A percentile compares a stretch with the other conserved stretches of the same genome.
These are phyloP conservation scores for Ogataea philodendri DNA, from an alignment of 805 yeast genomes.

Conservation along the genomic window DNA sequence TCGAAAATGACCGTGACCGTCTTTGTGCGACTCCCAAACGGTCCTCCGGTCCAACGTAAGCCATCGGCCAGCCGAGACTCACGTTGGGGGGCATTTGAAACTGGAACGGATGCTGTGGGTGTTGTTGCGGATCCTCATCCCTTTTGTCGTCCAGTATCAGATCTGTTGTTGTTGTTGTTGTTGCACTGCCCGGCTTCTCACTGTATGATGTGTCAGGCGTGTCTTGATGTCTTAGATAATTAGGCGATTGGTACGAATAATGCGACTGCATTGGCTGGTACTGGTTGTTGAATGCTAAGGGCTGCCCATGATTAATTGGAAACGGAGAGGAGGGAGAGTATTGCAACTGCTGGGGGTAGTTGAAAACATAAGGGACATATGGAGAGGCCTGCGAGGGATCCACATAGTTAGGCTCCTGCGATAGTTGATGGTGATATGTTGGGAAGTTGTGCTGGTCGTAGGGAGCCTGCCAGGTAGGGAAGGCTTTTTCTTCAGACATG, in stretches of 20 bases:
- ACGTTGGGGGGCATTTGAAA: constrained; percentile 5
- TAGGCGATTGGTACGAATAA: constrained; percentile 8
- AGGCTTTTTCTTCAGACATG: constrained; percentile 18
- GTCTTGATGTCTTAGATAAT: constrained; percentile 7
- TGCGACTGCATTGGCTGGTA: constrained; percentile 7
- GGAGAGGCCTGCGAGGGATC: constrained; percentile 9
- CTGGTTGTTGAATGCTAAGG: neutral
- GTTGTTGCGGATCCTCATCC: constrained; percentile 16
- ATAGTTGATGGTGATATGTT: constrained; percentile 9
- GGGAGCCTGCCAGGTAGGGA: constrained; percentile 17
- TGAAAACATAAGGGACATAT: constrained; percentile 4
- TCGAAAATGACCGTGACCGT: constrained; percentile 15
- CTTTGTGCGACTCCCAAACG: constrained; percentile 2
- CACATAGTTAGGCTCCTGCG: constrained; percentile 4
- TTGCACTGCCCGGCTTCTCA: constrained; percentile 8
- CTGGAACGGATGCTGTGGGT: constrained; percentile 10
- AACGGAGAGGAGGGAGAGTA: constrained; percentile 10
- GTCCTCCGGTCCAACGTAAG: constrained; percentile 5
- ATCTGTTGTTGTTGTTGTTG: too few relatives aligned
- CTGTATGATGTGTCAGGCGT: constrained; percentile 10
- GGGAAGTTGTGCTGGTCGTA: constrained; percentile 11
- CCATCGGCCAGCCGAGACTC: constrained; percentile 3
- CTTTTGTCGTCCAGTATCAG: constrained; percentile 8
- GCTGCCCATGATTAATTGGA: constrained; percentile 5
- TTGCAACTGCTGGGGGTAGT: constrained; percentile 6